Evolutionary conservation across 345 rosid species (phyloP), one percentile per base, ranked within the genome.

Genomic region (Eucalyptus grandis): DNA sequence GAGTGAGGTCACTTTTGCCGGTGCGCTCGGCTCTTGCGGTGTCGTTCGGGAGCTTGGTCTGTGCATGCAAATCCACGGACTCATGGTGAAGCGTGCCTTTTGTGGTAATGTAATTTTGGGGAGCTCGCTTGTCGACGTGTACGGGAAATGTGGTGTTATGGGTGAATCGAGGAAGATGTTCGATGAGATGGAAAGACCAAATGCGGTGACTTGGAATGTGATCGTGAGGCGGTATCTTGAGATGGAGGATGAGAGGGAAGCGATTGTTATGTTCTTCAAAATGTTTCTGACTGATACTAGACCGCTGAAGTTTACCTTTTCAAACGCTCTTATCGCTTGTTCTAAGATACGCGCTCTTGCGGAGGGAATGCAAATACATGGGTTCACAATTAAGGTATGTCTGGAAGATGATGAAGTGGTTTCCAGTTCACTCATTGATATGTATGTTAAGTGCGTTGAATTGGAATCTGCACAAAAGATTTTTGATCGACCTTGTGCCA

Each of bases 121-220:
- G 89, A 96, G 96, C 90, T 96, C 99, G 12, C 91, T 97, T 88
- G 98, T 96, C 77, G 95, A 96, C 91, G 96, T 95, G 72, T 96
- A 96, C 43, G 99, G 99, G 4, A 97, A 96, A 90, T 96, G 99
- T 50, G 12, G 87, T 83, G 94, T 91, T 86, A 94, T 97, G 94
- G 89, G 65, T 58, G 97, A 95, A 89, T 94, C 99, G 11, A 93
- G 97, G 91, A 93, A 91, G 88, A 92, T 96, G 92, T 96, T 96
- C 90, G 95, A 95, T 91, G 98, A 95, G 92, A 94, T 97, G 90
- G 90, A 87, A 86, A 89, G 82, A 87, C 95, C 96, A 51, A 97
- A 95, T 91, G 93, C 91, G 82, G 95, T 97, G 88, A 94, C 99
- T 8, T 97, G 99, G 99, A 96, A 97, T 90, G 97, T 96, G 89